These are phyloP conservation scores for Cymodocea nodosa DNA, from an alignment of 116 monocot species.

Conservation along the genomic window DNA sequence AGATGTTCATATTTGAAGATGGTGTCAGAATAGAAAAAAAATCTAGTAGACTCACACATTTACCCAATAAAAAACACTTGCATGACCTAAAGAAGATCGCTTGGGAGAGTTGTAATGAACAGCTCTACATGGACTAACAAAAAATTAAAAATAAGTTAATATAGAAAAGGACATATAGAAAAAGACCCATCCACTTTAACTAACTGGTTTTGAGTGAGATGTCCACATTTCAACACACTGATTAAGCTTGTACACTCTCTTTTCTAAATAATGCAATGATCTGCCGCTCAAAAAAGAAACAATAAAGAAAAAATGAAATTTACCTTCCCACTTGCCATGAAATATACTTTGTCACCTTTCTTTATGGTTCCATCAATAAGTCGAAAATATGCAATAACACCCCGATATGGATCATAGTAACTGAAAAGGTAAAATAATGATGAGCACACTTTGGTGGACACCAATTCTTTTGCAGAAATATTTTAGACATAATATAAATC, in stretches of 20 bases:
- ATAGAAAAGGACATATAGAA: neutral
- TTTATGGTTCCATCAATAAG: slow-evolving; percentile 77
- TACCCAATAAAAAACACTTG: no score
- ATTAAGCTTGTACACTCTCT: no score
- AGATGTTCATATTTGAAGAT: no score
- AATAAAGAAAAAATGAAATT: neutral
- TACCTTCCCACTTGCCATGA: slow-evolving; percentile 99
- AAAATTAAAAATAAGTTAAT: neutral
- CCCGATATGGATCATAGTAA: slow-evolving; percentile 96
- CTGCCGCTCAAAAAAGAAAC: neutral
- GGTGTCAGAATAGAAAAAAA: no score
- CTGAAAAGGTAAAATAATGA: slow-evolving; percentile 10
- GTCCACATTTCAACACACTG: no score
- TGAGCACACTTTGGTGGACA: neutral
- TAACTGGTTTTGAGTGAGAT: no score
- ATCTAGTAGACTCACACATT: no score
- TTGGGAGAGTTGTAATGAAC: neutral
- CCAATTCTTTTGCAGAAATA: neutral
- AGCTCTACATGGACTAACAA: neutral
- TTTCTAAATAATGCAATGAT: no score
- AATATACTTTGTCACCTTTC: slow-evolving; percentile 82
- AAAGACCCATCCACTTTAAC: neutral
- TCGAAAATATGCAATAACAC: slow-evolving; percentile 93
- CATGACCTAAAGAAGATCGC: no score
- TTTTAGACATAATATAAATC: neutral